phyloP scores from a whole-genome alignment of 306 rosid species.

The Arachis hypogaea region DNA sequence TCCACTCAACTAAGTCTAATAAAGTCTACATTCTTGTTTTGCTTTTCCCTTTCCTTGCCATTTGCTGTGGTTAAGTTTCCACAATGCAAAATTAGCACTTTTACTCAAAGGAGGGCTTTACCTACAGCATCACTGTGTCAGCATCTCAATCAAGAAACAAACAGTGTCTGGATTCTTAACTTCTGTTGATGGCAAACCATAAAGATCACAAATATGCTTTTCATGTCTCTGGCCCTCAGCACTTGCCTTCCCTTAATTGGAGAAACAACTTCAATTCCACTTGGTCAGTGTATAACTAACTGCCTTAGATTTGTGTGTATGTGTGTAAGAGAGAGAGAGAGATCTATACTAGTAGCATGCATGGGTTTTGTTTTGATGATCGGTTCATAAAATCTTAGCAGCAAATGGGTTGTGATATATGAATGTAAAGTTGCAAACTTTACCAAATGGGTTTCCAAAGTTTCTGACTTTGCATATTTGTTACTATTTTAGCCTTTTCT shows the following conservation, averaged over 20 bases:
- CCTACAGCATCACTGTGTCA: neutral
- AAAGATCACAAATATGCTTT: slow-evolving; percentile 69
- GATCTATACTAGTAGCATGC: neutral
- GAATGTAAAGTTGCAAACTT: slow-evolving; percentile 33
- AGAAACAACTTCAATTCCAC: slow-evolving; percentile 67
- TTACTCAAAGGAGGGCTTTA: neutral
- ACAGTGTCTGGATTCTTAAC: neutral
- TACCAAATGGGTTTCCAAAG: slow-evolving; percentile 31
- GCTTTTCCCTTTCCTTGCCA: neutral
- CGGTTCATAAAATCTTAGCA: neutral
- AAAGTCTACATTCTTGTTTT: neutral
- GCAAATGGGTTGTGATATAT: slow-evolving; percentile 7
- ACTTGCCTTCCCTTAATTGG: slow-evolving; percentile 64
- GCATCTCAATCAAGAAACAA: neutral
- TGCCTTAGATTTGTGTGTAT: too few relatives aligned
- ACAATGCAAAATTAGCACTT: neutral
- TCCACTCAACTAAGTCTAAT: neutral
- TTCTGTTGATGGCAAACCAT: slow-evolving; percentile 41
- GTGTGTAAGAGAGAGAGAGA: neutral
- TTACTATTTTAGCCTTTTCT: neutral
- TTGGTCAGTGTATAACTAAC: slow-evolving; percentile 53
- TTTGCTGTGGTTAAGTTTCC: neutral
- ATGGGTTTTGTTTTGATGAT: neutral
- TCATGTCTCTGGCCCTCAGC: slow-evolving; percentile 76
- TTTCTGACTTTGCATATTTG: neutral